Base-by-base conservation (phyloP, 306 rosid species). In the Prinsepia uniflora region DNA sequence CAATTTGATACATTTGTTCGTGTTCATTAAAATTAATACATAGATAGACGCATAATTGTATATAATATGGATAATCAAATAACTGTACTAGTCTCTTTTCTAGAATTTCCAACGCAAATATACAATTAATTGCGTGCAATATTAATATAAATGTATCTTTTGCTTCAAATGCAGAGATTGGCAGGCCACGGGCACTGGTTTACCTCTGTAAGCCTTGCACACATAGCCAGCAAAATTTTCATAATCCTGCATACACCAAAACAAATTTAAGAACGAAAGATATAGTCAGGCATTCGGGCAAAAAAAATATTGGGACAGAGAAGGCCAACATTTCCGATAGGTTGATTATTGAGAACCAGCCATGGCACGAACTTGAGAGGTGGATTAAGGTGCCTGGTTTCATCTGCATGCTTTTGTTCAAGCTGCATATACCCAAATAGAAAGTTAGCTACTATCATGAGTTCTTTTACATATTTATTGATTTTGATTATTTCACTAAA, bases 301-400 rank as follows among this genome's bases (percentile, higher is more conserved):
- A 22, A 56, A 45, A 45, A 10, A 52, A 52, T 52, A 24, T n/a
- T 1, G 72, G 44, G 77, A 69, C 40, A 53, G 62, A 30, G 71
- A 77, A 13, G 19, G 69, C 66, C 46, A 67, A 87, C 91, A 92
- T 86, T 95, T 81, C 81, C 83, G 42, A 93, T 83, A 30, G 98
- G 75, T 50, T 85, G 81, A 72, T 84, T 76, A 52, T 93, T 84
- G 50, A 90, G 89, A 58, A 93, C 84, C 57, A 93, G 89, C 98
- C 98, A 90, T 65, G 98, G 97, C 45, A 93, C 90, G 67, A 84
- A 90, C 70, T 81, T 81, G 24, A 80, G 91, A 6, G 85, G 85
- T 14, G 90, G 98, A 48, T 82, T 81, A 19, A 90, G 96, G 41
- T 63, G 55, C 67, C 72, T 72, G 10, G 97, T 90, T 80, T 93